These are phyloP conservation scores for Bretziella fagacearum DNA, from an alignment of 2,329 filamentous ascomycete species.

Conservation along the genomic window DNA sequence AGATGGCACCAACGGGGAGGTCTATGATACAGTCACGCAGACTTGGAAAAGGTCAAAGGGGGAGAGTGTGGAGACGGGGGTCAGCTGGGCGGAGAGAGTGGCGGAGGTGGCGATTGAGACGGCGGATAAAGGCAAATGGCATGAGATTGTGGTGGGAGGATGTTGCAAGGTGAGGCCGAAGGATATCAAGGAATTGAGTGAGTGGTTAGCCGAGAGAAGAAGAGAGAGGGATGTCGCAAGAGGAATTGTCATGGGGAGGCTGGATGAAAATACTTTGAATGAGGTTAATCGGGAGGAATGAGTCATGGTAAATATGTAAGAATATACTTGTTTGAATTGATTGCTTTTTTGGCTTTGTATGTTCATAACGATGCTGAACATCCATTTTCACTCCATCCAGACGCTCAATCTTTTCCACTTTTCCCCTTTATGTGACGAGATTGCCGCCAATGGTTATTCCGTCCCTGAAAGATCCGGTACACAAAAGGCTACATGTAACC, in stretches of 20 bases:
- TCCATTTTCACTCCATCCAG: too few relatives aligned
- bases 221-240: background rate
- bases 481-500: too few relatives aligned
- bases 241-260: background rate
- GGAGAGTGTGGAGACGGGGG: constrained; percentile 15
- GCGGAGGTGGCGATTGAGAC: constrained; percentile 25
- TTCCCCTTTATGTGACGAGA: too few relatives aligned
- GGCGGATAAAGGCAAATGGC: constrained; percentile 25
- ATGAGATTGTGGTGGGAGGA: constrained; percentile 32
- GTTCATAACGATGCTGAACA: too few relatives aligned
- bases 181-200: constrained; percentile 18
- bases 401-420: too few relatives aligned
- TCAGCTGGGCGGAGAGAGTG: constrained; percentile 31
- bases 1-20: constrained; percentile 50
- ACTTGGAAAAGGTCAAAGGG: constrained; percentile 35
- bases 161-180: constrained; percentile 33
- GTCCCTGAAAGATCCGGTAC: too few relatives aligned
- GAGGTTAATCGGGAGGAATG: too few relatives aligned
- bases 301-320: too few relatives aligned
- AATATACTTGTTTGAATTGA: too few relatives aligned
- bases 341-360: too few relatives aligned
- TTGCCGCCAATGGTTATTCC: too few relatives aligned
- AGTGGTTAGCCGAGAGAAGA: background rate
- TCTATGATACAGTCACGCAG: constrained; percentile 47
- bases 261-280: background rate